Evolutionary conservation across 2,329 filamentous ascomycete genomes (phyloP).

Genomic region (Septoria petroselini): DNA sequence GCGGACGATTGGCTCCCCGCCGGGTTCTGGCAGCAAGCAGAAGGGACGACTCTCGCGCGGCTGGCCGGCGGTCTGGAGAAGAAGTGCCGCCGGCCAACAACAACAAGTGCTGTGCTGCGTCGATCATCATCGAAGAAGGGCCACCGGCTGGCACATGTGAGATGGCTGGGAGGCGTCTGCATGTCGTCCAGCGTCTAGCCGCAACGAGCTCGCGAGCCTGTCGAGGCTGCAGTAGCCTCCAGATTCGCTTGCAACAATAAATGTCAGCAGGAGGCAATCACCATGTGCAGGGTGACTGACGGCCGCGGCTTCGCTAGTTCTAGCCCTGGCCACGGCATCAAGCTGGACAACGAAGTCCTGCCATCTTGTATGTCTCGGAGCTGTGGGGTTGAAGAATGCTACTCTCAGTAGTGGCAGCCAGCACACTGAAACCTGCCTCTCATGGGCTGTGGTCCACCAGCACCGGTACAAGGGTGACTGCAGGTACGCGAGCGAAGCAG

Average conservation of each 20-base stretch:
- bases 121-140: background rate
- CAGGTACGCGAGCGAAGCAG: conserved; percentile 18
- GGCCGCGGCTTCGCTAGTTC: background rate
- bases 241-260: conserved; percentile 7
- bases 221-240: conserved; percentile 4
- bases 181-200: background rate
- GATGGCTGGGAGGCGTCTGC: conserved; percentile 10
- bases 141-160: background rate
- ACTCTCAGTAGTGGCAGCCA: background rate
- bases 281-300: background rate
- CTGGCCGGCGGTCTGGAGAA: background rate
- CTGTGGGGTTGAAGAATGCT: conserved; percentile 1
- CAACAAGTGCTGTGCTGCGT: background rate
- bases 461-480: conserved; percentile 18
- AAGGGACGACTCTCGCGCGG: conserved; percentile 2
- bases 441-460: conserved; percentile 15
- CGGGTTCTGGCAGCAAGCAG: no score
- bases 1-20: no score
- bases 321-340: background rate
- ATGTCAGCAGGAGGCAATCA: conserved; percentile 9
- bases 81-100: background rate
- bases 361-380: conserved; percentile 5
- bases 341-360: background rate
- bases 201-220: conserved; percentile 1
- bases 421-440: background rate